Percentiles rank a stretch among this genome's conserved stretches.
These are phyloP conservation scores for Eucalyptus erythrocorys DNA, from an alignment of 345 rosid species.

Conservation along the genomic window DNA sequence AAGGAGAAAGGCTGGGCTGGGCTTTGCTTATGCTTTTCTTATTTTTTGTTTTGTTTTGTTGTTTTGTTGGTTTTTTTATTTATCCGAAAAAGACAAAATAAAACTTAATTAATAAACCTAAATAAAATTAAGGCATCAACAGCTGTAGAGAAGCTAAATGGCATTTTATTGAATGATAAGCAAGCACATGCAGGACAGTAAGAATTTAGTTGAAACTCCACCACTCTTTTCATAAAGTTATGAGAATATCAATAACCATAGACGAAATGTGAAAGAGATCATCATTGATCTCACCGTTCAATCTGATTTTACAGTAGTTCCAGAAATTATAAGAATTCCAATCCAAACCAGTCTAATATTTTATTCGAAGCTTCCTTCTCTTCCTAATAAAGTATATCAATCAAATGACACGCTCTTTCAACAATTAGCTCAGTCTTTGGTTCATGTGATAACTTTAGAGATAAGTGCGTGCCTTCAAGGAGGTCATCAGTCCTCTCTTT, in stretches of 20 bases:
- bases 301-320: not conserved
- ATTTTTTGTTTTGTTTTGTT: too few species aligned
- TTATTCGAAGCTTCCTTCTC: not conserved
- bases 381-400: not conserved
- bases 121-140: too few species aligned
- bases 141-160: conserved; percentile 63
- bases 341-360: not conserved
- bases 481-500: not conserved
- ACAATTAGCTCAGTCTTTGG: not conserved
- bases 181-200: conserved; percentile 59
- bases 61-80: too few species aligned
- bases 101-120: too few species aligned
- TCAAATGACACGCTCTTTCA: not conserved
- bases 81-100: too few species aligned
- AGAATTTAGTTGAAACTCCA: not conserved
- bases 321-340: not conserved
- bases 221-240: not conserved
- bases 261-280: not conserved
- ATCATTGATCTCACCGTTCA: not conserved
- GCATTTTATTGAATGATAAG: conserved; percentile 86
- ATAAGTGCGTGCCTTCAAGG: not conserved
- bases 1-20: too few species aligned
- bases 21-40: too few species aligned
- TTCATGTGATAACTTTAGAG: not conserved
- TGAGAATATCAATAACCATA: not conserved